These are phyloP conservation scores for Cymbopogon citratus DNA, from an alignment of 176 grass and related monocot species.

Conservation along the genomic window DNA sequence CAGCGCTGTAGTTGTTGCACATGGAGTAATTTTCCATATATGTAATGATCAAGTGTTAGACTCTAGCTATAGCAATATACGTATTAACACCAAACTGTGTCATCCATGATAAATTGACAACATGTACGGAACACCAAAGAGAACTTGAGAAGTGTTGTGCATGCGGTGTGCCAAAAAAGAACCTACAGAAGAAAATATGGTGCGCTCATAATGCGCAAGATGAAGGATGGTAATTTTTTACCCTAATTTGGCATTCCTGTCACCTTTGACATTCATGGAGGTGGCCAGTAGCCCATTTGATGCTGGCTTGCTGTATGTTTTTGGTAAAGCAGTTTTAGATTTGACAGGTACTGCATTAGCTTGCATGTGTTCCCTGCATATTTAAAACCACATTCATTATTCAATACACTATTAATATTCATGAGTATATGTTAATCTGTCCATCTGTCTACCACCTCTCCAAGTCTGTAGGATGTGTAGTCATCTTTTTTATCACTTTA, in stretches of 20 bases:
- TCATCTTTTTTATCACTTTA: slow-evolving; percentile 33
- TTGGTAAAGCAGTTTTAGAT: slow-evolving; percentile 32
- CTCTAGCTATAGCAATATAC: not conserved
- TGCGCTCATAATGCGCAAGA: slow-evolving; percentile 9
- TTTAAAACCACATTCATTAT: slow-evolving; percentile 9
- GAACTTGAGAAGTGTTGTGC: not conserved
- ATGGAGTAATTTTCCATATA: not conserved
- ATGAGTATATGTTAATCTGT: slow-evolving; percentile 23
- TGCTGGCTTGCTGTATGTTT: slow-evolving; percentile 37
- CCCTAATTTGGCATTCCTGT: slow-evolving; percentile 34
- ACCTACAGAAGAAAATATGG: slow-evolving; percentile 9
- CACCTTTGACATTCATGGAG: slow-evolving; percentile 16
- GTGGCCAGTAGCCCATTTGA: slow-evolving; percentile 21
- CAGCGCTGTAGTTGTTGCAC: not conserved
- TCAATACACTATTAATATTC: not conserved
- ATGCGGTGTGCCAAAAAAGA: not conserved
- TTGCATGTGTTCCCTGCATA: slow-evolving; percentile 44
- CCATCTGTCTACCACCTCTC: slow-evolving; percentile 40
- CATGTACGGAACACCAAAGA: not conserved
- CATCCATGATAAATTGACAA: not conserved
- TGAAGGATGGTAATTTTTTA: slow-evolving; percentile 31
- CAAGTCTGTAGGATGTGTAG: slow-evolving; percentile 36
- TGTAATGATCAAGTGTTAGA: not conserved
- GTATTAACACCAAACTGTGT: not conserved
- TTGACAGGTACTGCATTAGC: slow-evolving; percentile 30